These are phyloP conservation scores for Saturnispora galanensis DNA, from an alignment of 805 yeast species.

Conservation along the genomic window DNA sequence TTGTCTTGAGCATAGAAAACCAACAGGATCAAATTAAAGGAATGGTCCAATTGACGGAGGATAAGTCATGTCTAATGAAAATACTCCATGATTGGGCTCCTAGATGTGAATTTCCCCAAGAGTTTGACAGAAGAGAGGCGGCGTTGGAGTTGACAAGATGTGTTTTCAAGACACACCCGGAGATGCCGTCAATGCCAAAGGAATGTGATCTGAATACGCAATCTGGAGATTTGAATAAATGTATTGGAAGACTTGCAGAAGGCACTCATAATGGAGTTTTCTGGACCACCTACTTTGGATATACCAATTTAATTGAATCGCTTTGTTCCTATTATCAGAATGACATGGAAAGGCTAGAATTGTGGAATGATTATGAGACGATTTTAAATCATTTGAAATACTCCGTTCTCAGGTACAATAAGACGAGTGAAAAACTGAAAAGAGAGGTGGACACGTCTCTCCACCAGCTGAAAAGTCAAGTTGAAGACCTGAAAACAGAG, in stretches of 20 bases:
- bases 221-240: conserved; percentile 5
- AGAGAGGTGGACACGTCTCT: no score
- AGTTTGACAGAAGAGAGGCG: conserved; percentile 4
- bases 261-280: conserved; percentile 2
- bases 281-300: conserved; percentile 20
- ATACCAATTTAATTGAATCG: conserved; percentile 10
- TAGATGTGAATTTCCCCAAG: not conserved
- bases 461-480: not conserved
- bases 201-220: not conserved
- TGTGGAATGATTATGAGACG: conserved; percentile 5
- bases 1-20: not conserved
- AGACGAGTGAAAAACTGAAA: not conserved
- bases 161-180: conserved; percentile 9
- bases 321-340: conserved; percentile 8
- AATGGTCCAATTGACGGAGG: not conserved
- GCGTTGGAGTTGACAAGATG: conserved; percentile 15
- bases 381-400: not conserved
- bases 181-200: not conserved
- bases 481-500: not conserved
- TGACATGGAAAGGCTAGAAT: conserved; percentile 1
- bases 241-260: conserved; percentile 9
- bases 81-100: not conserved
- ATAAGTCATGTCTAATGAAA: conserved; percentile 1
- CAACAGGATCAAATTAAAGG: not conserved
- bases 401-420: not conserved